Base-by-base conservation (phyloP, 176 grass and related monocot genomes). In the Luzula sylvatica region DNA sequence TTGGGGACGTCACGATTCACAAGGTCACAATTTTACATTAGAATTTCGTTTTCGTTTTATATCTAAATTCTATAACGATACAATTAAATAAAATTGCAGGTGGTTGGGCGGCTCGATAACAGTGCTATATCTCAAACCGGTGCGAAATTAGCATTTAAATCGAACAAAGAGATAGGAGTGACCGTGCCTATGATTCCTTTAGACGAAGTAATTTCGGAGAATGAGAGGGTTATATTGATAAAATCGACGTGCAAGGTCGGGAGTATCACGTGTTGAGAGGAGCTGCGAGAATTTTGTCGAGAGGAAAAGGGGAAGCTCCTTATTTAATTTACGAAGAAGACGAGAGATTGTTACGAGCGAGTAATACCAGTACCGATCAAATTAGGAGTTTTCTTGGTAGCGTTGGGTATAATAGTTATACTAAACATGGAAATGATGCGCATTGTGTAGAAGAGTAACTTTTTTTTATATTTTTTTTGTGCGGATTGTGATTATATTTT, bases 201-300 rank as follows among this genome's bases (percentile, higher is more conserved):
- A 73, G 84, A 88, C 54, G 77, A 95, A 72, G 77, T 95, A 40
- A 67, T 95, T 72, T 46, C 76, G 49, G 83, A 88, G 22, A 58
- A 53, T 3, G 58, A 81, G 56, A 65, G 17, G 45, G 80, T 95
- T 26, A 48, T 82, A 52, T 14, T 95, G 50, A 79, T 95, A 95
- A 95, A 73, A 73, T 88, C 72, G 84, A 88, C 70, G 84, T 95
- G n/a, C n/a, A n/a, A n/a, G n/a, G n/a, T n/a, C n/a, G n/a, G n/a
- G n/a, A n/a, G n/a, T n/a, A n/a, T n/a, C n/a, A n/a, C n/a, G n/a
- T n/a, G n/a, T n/a, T n/a, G n/a, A n/a, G n/a, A n/a, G n/a, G n/a
- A n/a, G n/a, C n/a, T n/a, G n/a, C n/a, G n/a, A n/a, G n/a, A n/a
- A n/a, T n/a, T n/a, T n/a, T n/a, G n/a, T n/a, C n/a, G n/a, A n/a